Evolutionary conservation across 768 basidiomycete genomes (phyloP).

Genomic region (Tulasnella calospora): DNA sequence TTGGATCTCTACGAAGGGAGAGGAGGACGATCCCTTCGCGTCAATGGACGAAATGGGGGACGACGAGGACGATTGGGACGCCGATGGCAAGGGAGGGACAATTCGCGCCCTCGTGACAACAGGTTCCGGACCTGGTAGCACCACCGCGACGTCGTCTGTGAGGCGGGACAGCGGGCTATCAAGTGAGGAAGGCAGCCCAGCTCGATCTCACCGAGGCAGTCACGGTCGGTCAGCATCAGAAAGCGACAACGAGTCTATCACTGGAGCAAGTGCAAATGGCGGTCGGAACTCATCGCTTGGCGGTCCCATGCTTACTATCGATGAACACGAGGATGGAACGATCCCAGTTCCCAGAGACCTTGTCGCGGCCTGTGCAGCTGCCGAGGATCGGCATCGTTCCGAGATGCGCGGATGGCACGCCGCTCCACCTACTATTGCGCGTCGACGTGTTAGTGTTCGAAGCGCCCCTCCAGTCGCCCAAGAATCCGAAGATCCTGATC

Average conservation of each 20-base stretch:
- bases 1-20: slow-evolving; percentile 84
- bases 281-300: slow-evolving; percentile 23
- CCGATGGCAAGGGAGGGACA: slow-evolving; percentile 72
- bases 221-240: slow-evolving; percentile 24
- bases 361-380: slow-evolving; percentile 61
- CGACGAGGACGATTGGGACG: slow-evolving; percentile 63
- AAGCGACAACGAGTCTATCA: slow-evolving; percentile 23
- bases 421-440: slow-evolving; percentile 14
- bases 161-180: slow-evolving; percentile 25
- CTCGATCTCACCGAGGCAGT: slow-evolving; percentile 18
- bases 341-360: slow-evolving; percentile 41
- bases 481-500: slow-evolving; percentile 44
- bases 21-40: slow-evolving; percentile 64
- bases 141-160: slow-evolving; percentile 30
- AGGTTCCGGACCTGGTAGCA: slow-evolving; percentile 35
- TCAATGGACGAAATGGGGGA: slow-evolving; percentile 81
- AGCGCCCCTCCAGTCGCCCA: slow-evolving; percentile 10
- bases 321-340: slow-evolving; percentile 21
- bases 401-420: slow-evolving; percentile 80
- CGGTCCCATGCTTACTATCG: slow-evolving; percentile 9
- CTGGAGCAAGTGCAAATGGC: slow-evolving; percentile 7
- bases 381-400: slow-evolving; percentile 73
- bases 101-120: slow-evolving; percentile 54
- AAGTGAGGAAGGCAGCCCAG: slow-evolving; percentile 23
- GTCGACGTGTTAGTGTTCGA: slow-evolving; percentile 28